These are phyloP conservation scores for Trichoderma koningii DNA, from an alignment of 2,329 filamentous ascomycete genomes.

Conservation along the genomic window DNA sequence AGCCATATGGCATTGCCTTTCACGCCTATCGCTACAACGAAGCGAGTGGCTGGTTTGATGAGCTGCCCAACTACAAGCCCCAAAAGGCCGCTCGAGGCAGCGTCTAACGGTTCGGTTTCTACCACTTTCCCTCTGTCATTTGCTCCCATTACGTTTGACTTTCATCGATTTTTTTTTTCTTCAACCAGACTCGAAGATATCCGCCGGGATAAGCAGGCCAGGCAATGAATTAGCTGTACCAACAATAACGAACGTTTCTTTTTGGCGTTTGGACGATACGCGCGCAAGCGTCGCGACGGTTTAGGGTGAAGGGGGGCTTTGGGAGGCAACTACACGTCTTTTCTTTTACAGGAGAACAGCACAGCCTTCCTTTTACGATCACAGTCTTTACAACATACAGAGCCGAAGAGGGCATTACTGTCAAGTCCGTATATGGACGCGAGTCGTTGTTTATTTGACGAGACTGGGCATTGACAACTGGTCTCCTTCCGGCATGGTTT, in stretches of 20 bases:
- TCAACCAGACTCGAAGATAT: constrained; percentile 1
- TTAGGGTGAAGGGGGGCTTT: not conserved
- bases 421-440: not conserved
- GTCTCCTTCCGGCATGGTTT: not conserved
- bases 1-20: constrained; percentile 97
- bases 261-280: constrained; percentile 23
- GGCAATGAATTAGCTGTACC: constrained; percentile 24
- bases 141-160: not conserved
- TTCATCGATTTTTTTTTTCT: not conserved
- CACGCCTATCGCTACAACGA: constrained; percentile 92
- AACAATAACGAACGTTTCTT: constrained; percentile 15
- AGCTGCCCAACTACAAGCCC: constrained; percentile 81
- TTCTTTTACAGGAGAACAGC: constrained; percentile 6
- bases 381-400: not conserved
- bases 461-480: not conserved
- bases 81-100: constrained; percentile 49
- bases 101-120: constrained; percentile 30
- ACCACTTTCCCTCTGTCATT: not conserved
- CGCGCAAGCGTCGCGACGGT: constrained; percentile 5
- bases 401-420: not conserved
- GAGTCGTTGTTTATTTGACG: not conserved
- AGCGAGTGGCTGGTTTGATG: constrained; percentile 75
- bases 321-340: not conserved
- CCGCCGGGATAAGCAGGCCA: constrained; percentile 25
- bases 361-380: not conserved